Evolutionary conservation across 2,329 filamentous ascomycete genomes (phyloP), one percentile per base, ranked within the genome.

Genomic region (Paracorniculantispora psalliotae): DNA sequence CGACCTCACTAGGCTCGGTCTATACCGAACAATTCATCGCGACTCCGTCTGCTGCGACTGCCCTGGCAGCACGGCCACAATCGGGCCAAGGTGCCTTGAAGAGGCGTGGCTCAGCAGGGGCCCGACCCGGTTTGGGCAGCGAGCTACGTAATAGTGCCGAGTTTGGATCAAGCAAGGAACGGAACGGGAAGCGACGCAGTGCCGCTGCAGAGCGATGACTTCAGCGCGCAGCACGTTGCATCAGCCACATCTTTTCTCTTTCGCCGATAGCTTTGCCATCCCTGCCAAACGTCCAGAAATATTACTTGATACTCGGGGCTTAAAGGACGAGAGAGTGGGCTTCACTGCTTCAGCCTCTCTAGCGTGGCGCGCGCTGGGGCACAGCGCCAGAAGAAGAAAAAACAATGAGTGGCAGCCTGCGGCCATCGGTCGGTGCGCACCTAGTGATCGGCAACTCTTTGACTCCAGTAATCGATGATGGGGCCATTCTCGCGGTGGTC

Each of bases 71-170:
- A 50, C 25, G 46, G 46, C 54, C 35, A 41, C 44, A 49, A 17
- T 21, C 46, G 25, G 46, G 9, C 15, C 33, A 50, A 33, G 25
- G 9, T 46, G 53, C 30, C 30, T n/a, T 39, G 48, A 7, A 37
- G 10, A 23, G 35, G 21, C 50, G 46, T 57, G 46, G 54, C 46
- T 50, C 35, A 57, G 54, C 54, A 50, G 30, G 25, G 46, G 46
- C 10, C 4, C 35, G 35, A n/a, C 35, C 54, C 21, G 33, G 53
- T 35, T 47, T 48, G 53, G 21, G 53, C 43, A 39, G 53, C 53
- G 28, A 9, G 44, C 54, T 57, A 57, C 54, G 35, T 41, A 35
- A 50, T 50, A 41, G 46, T 25, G 25, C 35, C n/a, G 30, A 19
- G 15, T 52, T 28, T 9, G 33, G 23, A 51, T 41, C 35, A 52